A percentile compares a stretch with the other conserved stretches of the same genome.
Conservation (phyloP, 2,329 filamentous ascomycete species). For the Trichophyton schoenleinii region DNA sequence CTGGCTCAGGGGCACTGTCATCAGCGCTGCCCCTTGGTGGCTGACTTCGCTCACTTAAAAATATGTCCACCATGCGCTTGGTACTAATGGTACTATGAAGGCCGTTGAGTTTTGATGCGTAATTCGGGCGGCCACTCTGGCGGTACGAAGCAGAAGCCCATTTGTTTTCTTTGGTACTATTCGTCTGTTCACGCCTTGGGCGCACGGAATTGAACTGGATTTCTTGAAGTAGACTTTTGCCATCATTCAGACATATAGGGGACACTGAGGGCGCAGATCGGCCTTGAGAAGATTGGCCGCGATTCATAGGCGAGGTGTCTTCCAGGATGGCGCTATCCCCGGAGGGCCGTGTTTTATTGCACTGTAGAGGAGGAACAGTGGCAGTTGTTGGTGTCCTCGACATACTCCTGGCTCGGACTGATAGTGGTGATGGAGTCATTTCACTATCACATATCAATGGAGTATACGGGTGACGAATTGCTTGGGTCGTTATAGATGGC, state of each 20-base stretch:
- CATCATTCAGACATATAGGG: constrained; percentile 1
- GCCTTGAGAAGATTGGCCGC: constrained; percentile 2
- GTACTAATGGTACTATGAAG: constrained; percentile 14
- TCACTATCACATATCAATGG: not conserved
- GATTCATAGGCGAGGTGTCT: not conserved
- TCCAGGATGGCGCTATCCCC: constrained; percentile 5
- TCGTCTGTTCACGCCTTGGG: constrained; percentile 4
- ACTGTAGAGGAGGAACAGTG: constrained; percentile 10
- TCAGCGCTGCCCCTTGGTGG: constrained; percentile 7
- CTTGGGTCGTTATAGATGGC: constrained; percentile 7
- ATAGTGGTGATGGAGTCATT: not conserved
- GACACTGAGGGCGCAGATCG: constrained; percentile 4
- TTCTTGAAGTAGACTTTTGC: constrained; percentile 6
- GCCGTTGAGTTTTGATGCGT: constrained; percentile 9
- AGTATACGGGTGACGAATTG: constrained; percentile 5
- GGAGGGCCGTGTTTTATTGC: constrained; percentile 7
- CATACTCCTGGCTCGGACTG: constrained; percentile 4
- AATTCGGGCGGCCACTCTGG: not conserved
- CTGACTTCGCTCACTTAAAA: constrained; percentile 14
- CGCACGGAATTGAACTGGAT: constrained; percentile 9
- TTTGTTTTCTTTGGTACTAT: constrained; percentile 13
- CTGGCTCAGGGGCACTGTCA: constrained; percentile 11
- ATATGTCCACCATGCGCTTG: constrained; percentile 17
- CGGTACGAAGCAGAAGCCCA: not conserved
- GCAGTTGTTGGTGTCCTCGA: constrained; percentile 8